Evolutionary conservation across 2,329 filamentous ascomycete genomes (phyloP), one percentile per base, ranked within the genome.

Genomic region (Aspergillus aculeatus): DNA sequence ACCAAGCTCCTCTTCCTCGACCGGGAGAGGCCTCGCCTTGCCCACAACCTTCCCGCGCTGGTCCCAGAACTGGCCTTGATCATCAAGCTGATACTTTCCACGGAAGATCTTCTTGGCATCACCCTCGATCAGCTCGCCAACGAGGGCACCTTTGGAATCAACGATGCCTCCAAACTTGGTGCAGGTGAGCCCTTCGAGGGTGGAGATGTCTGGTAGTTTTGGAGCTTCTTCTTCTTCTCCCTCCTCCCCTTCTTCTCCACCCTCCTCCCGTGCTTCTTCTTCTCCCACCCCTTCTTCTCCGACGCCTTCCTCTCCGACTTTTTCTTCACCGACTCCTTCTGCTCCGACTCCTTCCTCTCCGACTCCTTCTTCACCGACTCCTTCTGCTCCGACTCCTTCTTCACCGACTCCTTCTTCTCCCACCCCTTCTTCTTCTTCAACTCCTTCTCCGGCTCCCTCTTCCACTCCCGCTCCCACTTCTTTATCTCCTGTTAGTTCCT

Each of bases 1-100:
- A 2, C 57, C 54, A 4, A 72, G 71, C 57, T 78, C 75, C 3
- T 72, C 68, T n/a, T 78, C 77, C 56, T 77, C 73, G 7, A 75
- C 47, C 2, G 75, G 70, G 2, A 78, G 65, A 0, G 75, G 72
- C 58, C 83, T 79, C 60, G 87, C 84, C 63, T 82, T 83, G 49
- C 86, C 86, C 60, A 89, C 81, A 62, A 88, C 79, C 47, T 86
- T 85, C 47, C 86, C 86, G 49, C 84, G 82, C 69, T 81, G 84
- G 70, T 87, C 86, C 68, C 87, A 79, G 57, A 89, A 84, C 68
- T 88, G 86, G 21, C 86, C 86, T 71, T 87, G 79, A 56, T 81
- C 81, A 64, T 89, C 87, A 23, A 77, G 71, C 11, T 68, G 64
- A 16, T 64, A 68, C 7, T 75, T 76, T 12, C 72, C 62, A 48